A percentile compares a stretch with the other conserved stretches of the same genome.
These are phyloP conservation scores for Blastobotrys proliferans DNA, from an alignment of 1,139 yeast species.

Conservation along the genomic window DNA sequence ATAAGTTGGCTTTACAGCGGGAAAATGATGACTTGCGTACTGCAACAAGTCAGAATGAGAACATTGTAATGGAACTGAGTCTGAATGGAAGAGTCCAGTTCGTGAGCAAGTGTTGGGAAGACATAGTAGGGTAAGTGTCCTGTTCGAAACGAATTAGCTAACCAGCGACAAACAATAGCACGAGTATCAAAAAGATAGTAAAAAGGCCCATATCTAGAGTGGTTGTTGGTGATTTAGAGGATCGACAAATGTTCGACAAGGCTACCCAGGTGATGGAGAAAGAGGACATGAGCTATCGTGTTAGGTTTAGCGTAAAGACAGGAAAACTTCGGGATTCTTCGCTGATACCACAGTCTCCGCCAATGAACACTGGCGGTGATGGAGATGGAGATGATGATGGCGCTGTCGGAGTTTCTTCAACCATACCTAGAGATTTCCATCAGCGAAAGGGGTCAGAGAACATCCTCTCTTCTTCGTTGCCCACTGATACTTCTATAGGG, in stretches of 20 bases:
- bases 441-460: neutral
- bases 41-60: constrained; percentile 67
- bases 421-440: too few relatives aligned
- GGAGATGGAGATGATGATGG: neutral
- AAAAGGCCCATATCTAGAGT: constrained; percentile 59
- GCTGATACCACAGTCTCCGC: neutral
- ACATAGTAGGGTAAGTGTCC: constrained; percentile 44
- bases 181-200: constrained; percentile 51
- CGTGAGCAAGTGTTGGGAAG: constrained; percentile 72
- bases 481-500: constrained; percentile 2
- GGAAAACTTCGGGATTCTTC: constrained; percentile 4
- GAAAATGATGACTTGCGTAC: constrained; percentile 31
- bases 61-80: constrained; percentile 83
- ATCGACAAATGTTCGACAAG: constrained; percentile 60
- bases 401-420: neutral
- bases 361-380: neutral
- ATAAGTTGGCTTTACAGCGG: constrained; percentile 9
- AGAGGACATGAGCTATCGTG: constrained; percentile 75
- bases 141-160: neutral
- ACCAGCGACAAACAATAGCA: constrained; percentile 40
- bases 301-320: constrained; percentile 53
- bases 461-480: constrained; percentile 8
- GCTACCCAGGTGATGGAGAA: constrained; percentile 68
- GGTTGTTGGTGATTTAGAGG: constrained; percentile 64
- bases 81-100: constrained; percentile 74